These are phyloP conservation scores for Suillus fuscotomentosus DNA, from an alignment of 768 basidiomycete species.

Conservation along the genomic window DNA sequence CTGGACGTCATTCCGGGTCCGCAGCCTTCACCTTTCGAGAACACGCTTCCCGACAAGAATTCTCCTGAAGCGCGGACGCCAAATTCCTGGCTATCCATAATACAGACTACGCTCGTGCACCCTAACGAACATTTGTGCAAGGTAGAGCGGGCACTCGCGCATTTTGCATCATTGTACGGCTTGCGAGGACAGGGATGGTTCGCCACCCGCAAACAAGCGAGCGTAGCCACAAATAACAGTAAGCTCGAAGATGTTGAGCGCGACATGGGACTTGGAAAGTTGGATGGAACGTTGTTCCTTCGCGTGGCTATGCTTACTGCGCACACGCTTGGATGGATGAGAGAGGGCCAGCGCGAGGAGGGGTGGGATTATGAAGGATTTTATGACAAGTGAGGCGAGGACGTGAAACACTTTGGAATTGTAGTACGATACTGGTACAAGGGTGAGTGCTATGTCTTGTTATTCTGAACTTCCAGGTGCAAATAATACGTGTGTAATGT, in stretches of 20 bases:
- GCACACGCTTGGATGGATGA: conserved; percentile 34
- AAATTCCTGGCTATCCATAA: conserved; percentile 35
- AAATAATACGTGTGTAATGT: background rate
- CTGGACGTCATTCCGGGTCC: conserved; percentile 13
- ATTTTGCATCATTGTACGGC: conserved; percentile 23
- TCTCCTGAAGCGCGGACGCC: conserved; percentile 22
- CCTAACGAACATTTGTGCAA: conserved; percentile 29
- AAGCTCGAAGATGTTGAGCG: conserved; percentile 22
- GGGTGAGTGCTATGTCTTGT: background rate
- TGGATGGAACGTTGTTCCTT: conserved; percentile 28
- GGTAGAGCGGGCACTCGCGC: conserved; percentile 22
- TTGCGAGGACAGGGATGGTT: conserved; percentile 10
- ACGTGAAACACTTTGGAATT: background rate
- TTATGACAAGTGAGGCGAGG: conserved; percentile 9
- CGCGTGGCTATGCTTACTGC: conserved; percentile 25
- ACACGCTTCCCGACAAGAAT: conserved; percentile 7
- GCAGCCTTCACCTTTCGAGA: conserved; percentile 3
- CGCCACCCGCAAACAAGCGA: conserved; percentile 8
- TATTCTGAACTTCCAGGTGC: background rate
- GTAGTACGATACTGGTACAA: conserved; percentile 10
- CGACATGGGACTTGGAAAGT: conserved; percentile 17
- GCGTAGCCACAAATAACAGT: conserved; percentile 8
- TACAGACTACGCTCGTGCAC: conserved; percentile 31
- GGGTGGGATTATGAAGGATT: conserved; percentile 33
- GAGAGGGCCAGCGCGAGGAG: conserved; percentile 27